phyloP scores from a whole-genome alignment of 768 basidiomycete species.

The Termitomyces sp. region DNA sequence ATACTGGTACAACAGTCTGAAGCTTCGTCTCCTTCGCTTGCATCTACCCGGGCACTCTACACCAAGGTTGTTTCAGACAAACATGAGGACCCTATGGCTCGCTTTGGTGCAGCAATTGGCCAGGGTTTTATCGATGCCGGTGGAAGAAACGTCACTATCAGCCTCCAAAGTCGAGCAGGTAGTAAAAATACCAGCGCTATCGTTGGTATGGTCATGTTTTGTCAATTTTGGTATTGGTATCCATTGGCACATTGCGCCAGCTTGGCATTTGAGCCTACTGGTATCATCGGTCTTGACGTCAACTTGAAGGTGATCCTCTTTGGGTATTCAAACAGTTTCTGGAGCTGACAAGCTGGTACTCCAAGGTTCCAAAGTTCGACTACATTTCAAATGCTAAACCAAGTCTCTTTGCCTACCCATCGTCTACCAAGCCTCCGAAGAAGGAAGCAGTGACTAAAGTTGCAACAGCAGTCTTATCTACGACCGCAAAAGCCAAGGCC shows the following conservation, averaged over 20 bases:
- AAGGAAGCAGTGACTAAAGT: constrained; percentile 91
- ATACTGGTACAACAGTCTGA: constrained; percentile 96
- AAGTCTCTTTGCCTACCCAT: constrained; percentile 89
- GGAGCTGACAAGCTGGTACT: constrained; percentile 4
- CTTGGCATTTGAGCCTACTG: constrained; percentile 92
- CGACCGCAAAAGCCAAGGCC: constrained; percentile 95
- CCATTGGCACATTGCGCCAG: constrained; percentile 91
- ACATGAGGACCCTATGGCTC: constrained; percentile 98
- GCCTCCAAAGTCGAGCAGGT: constrained; percentile 87
- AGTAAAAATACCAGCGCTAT: constrained; percentile 91
- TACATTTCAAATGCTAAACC: constrained; percentile 87
- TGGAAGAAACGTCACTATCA: constrained; percentile 93
- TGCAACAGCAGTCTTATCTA: constrained; percentile 91
- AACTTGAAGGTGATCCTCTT: constrained; percentile 63
- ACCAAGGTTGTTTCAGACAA: constrained; percentile 90
- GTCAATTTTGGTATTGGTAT: constrained; percentile 99
- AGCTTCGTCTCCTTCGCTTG: constrained; percentile 76
- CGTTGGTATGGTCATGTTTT: constrained; percentile 97
- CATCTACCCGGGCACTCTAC: constrained; percentile 79
- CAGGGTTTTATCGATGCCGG: constrained; percentile 98
- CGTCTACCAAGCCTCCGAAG: constrained; percentile 80
- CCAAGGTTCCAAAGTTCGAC: constrained; percentile 87
- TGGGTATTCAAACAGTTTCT: background rate
- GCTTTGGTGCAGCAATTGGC: constrained; percentile 92
- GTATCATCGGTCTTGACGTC: constrained; percentile 85